Evolutionary conservation across 805 yeast species (phyloP).

Genomic region (Tetrapisispora nanseiensis): DNA sequence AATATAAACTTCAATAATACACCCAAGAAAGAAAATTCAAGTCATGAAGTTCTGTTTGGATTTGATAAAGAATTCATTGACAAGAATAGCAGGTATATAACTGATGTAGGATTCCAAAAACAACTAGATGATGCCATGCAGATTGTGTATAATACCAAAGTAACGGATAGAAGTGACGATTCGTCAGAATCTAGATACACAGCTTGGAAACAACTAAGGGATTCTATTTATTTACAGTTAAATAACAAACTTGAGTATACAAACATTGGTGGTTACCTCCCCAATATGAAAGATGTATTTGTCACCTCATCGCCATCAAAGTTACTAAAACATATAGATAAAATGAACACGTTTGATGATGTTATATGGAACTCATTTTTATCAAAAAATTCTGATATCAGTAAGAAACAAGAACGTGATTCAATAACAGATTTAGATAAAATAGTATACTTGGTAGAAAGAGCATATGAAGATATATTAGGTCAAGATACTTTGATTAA

Average conservation of each 20-base stretch:
- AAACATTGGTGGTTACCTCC: background rate
- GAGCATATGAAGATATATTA: slow-evolving; percentile 13
- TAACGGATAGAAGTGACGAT: slow-evolving; percentile 4
- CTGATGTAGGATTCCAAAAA: slow-evolving; percentile 6
- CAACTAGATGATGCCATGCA: slow-evolving; percentile 10
- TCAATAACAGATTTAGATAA: slow-evolving; percentile 5
- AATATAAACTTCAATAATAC: slow-evolving; percentile 2
- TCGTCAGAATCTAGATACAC: slow-evolving; percentile 5
- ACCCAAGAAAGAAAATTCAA: slow-evolving; percentile 4
- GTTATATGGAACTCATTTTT: slow-evolving; percentile 9
- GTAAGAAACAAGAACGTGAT: too few species aligned
- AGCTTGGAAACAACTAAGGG: slow-evolving; percentile 14
- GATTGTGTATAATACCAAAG: slow-evolving; percentile 12
- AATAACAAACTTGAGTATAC: too few species aligned
- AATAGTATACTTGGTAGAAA: slow-evolving; percentile 10
- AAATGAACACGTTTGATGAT: slow-evolving; percentile 6
- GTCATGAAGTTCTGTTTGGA: background rate
- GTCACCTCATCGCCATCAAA: background rate
- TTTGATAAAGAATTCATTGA: slow-evolving; percentile 3
- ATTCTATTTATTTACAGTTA: slow-evolving; percentile 9
- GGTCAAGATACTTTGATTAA: slow-evolving; percentile 20
- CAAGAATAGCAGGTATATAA: slow-evolving; percentile 7
- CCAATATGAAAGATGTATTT: background rate
- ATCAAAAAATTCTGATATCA: background rate
- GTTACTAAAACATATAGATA: background rate